Percentiles rank a stretch among this genome's conserved stretches.
Conservation (phyloP, 805 yeast genomes). For the Spathaspora gorwiae region DNA sequence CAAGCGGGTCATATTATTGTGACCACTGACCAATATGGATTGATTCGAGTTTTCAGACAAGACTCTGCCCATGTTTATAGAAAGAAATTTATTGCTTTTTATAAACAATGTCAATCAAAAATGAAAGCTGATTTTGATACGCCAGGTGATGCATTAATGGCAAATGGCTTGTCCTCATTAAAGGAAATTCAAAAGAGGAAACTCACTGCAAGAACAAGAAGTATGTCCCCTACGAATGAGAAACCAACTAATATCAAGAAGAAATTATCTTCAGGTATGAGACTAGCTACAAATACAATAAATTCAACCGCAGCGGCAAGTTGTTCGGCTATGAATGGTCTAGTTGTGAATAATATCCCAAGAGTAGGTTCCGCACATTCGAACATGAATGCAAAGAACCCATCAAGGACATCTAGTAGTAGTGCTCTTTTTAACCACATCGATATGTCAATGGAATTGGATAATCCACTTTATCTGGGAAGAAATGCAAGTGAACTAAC, state of each 20-base stretch:
- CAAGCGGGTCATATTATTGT: slow-evolving; percentile 52
- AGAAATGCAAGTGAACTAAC: slow-evolving; percentile 5
- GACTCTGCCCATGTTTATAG: slow-evolving; percentile 56
- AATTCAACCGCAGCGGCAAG: background rate
- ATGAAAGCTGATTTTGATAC: background rate
- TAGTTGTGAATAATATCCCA: background rate
- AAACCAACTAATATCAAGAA: slow-evolving; percentile 3
- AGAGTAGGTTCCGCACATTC: slow-evolving; percentile 3
- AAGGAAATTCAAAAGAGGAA: background rate
- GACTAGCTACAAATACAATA: background rate
- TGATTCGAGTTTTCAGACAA: slow-evolving; percentile 72
- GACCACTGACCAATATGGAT: slow-evolving; percentile 71
- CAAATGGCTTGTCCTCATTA: background rate
- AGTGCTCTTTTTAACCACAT: background rate
- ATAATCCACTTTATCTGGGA: background rate
- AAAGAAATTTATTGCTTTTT: slow-evolving; percentile 15
- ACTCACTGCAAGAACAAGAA: background rate
- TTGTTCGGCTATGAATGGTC: background rate
- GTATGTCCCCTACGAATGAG: slow-evolving; percentile 2
- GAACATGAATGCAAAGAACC: background rate
- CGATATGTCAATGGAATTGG: background rate
- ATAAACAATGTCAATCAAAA: slow-evolving; percentile 9
- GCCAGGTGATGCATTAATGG: background rate
- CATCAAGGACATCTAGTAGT: background rate
- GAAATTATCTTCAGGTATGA: background rate